phyloP scores from a whole-genome alignment of 108 stramenopile genomes.

The Nitzschia sp. region DNA sequence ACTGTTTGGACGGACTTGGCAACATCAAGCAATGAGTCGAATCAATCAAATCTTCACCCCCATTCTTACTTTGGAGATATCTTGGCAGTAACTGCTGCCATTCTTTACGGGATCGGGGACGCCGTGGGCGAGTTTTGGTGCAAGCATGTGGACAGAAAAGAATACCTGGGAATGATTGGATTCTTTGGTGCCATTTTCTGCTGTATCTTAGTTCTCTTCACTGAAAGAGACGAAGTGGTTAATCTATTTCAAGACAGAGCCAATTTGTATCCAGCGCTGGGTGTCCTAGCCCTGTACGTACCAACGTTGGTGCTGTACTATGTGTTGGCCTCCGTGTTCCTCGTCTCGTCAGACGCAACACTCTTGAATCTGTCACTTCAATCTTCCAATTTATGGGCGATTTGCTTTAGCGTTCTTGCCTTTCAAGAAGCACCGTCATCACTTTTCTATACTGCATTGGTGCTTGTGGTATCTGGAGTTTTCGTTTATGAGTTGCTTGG shows the following conservation, averaged over 20 bases:
- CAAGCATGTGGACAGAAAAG: slow-evolving; percentile 60
- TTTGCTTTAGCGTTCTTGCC: slow-evolving; percentile 50
- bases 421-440: slow-evolving; percentile 42
- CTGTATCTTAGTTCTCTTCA: slow-evolving; percentile 36
- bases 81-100: slow-evolving; percentile 55
- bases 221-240: slow-evolving; percentile 34
- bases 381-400: slow-evolving; percentile 69
- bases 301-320: slow-evolving; percentile 48
- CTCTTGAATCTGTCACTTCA: slow-evolving; percentile 71
- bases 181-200: slow-evolving; percentile 60
- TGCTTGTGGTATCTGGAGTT: slow-evolving; percentile 79
- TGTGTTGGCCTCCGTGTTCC: slow-evolving; percentile 48
- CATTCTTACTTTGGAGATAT: slow-evolving; percentile 56
- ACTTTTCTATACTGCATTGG: slow-evolving; percentile 82
- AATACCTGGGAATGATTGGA: slow-evolving; percentile 79
- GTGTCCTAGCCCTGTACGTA: slow-evolving; percentile 47
- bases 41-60: slow-evolving; percentile 3
- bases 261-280: slow-evolving; percentile 11
- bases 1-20: slow-evolving; percentile 44
- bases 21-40: neutral
- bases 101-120: slow-evolving; percentile 62
- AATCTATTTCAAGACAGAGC: slow-evolving; percentile 9
- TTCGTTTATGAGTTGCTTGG: slow-evolving; percentile 76
- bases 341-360: slow-evolving; percentile 69
- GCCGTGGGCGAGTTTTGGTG: slow-evolving; percentile 62